These are phyloP conservation scores for Citrus trifoliata DNA, from an alignment of 345 rosid genomes.

Conservation along the genomic window DNA sequence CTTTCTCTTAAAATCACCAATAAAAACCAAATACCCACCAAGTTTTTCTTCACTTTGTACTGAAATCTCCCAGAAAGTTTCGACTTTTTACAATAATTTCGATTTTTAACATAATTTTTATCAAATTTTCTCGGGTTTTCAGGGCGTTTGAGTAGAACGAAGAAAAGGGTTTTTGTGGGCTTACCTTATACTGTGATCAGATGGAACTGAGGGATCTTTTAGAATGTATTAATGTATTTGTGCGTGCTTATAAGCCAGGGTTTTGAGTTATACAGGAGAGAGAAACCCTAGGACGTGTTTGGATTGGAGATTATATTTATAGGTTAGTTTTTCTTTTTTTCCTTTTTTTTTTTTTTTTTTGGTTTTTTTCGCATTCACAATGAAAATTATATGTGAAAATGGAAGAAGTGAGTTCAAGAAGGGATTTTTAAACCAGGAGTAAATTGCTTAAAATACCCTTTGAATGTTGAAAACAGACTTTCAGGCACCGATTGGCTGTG, in stretches of 20 bases:
- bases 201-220: conserved; percentile 11
- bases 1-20: not conserved
- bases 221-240: not conserved
- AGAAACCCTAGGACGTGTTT: conserved; percentile 8
- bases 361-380: not conserved
- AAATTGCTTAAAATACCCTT: conserved; percentile 5
- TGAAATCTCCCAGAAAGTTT: not conserved
- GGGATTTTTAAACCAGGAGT: not conserved
- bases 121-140: not conserved
- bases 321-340: not conserved
- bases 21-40: not conserved
- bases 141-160: not conserved
- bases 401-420: conserved; percentile 2
- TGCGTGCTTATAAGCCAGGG: conserved; percentile 5
- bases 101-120: not conserved
- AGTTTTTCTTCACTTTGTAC: not conserved
- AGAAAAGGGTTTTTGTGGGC: conserved; percentile 6
- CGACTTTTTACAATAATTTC: not conserved
- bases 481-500: not conserved
- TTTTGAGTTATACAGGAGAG: not conserved
- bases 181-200: conserved; percentile 21
- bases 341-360: not conserved
- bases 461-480: not conserved
- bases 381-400: not conserved
- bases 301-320: conserved; percentile 14